These are phyloP conservation scores for Xerocomus nothofagi DNA, from an alignment of 1,284 basidiomycete species.

Conservation along the genomic window DNA sequence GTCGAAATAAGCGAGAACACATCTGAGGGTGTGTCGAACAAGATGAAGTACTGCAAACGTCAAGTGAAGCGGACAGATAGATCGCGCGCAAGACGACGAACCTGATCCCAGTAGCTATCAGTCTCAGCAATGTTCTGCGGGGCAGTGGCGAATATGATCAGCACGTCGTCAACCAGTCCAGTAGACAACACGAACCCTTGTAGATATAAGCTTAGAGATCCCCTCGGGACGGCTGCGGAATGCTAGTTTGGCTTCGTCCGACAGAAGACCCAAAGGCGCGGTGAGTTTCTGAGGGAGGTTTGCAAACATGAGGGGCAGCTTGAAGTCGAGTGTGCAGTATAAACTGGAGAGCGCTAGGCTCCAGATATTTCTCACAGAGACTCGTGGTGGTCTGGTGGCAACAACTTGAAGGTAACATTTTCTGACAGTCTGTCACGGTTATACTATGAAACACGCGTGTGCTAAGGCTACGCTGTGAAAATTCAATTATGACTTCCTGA, in stretches of 20 bases:
- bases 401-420: neutral
- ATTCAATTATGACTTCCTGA: constrained; percentile 10
- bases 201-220: constrained; percentile 69
- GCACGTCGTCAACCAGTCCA: neutral
- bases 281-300: constrained; percentile 69
- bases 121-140: constrained; percentile 67
- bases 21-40: constrained; percentile 87
- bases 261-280: constrained; percentile 77
- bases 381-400: no score
- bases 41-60: constrained; percentile 63
- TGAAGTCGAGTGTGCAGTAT: neutral
- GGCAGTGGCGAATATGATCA: constrained; percentile 10
- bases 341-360: neutral
- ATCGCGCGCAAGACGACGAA: constrained; percentile 34
- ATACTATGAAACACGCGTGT: neutral
- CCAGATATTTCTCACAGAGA: constrained; percentile 6
- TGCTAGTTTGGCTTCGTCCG: constrained; percentile 85
- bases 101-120: constrained; percentile 86
- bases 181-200: constrained; percentile 48
- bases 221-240: constrained; percentile 82
- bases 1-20: constrained; percentile 85
- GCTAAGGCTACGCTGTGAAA: constrained; percentile 6
- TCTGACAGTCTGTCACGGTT: no score
- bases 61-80: constrained; percentile 12
- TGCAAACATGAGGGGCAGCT: constrained; percentile 48